Percentiles rank a stretch among this genome's conserved stretches.
Conservation (phyloP, 441 rosid genomes). For the Jatropha podagrica region DNA sequence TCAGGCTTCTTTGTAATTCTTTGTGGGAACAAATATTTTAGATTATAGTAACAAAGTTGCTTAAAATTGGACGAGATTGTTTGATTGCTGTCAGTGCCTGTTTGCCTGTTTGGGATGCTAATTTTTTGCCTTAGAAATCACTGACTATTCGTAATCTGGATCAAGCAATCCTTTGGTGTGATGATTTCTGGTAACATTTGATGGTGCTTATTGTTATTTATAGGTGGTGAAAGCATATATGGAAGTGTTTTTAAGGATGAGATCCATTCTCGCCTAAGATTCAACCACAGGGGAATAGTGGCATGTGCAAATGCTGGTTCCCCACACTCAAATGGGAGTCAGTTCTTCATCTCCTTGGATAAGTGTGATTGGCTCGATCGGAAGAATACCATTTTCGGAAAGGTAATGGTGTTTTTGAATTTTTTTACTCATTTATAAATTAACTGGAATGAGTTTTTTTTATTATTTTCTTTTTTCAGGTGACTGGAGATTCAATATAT, state of each 20-base stretch:
- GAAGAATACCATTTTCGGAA: constrained; percentile 83
- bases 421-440: constrained; percentile 11
- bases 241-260: constrained; percentile 75
- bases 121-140: not conserved
- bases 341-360: constrained; percentile 90
- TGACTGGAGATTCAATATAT: constrained; percentile 83
- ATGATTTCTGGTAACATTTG: not conserved
- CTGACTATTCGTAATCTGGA: not conserved
- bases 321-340: constrained; percentile 87
- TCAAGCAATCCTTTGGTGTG: not conserved
- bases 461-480: constrained; percentile 34
- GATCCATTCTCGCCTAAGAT: constrained; percentile 80
- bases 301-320: constrained; percentile 90
- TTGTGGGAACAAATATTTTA: not conserved
- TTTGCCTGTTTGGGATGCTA: not conserved
- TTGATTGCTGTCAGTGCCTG: not conserved
- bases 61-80: not conserved
- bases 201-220: constrained; percentile 14
- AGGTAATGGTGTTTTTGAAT: constrained; percentile 44
- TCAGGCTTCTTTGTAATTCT: no score
- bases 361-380: constrained; percentile 86
- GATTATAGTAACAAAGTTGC: not conserved
- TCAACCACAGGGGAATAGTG: constrained; percentile 85
- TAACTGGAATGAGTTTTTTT: constrained; percentile 10
- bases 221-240: constrained; percentile 89